Percentiles rank a stretch among this genome's conserved stretches.
phyloP scores from a whole-genome alignment of 2,329 filamentous ascomycete genomes.

The Sporothrix dimorphospora region DNA sequence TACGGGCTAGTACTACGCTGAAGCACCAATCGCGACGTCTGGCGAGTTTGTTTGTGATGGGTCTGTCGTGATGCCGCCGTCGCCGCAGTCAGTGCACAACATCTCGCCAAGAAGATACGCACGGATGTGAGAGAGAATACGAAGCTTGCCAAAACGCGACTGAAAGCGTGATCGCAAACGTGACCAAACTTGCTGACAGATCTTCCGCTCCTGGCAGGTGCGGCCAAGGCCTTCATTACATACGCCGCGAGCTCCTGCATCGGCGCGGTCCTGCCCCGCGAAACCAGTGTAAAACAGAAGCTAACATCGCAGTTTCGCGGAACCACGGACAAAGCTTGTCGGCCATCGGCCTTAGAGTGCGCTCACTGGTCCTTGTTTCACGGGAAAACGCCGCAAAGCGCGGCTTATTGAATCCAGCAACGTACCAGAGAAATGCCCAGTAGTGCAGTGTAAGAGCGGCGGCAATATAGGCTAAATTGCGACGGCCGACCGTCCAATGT shows the following conservation, averaged over 20 bases:
- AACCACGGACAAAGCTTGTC: background rate
- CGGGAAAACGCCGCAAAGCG: constrained; percentile 1
- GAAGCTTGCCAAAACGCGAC: background rate
- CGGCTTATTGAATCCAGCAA: background rate
- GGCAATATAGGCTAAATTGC: constrained; percentile 25
- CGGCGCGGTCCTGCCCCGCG: background rate
- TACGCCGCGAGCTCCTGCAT: background rate
- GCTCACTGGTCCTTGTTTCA: background rate
- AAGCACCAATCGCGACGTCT: background rate
- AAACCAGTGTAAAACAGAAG: background rate
- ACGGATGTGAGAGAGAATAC: no score
- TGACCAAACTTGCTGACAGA: background rate
- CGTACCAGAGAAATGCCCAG: background rate
- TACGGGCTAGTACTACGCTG: background rate
- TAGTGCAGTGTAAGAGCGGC: background rate
- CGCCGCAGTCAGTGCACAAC: constrained; percentile 3
- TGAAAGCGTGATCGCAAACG: background rate
- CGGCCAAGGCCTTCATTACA: constrained; percentile 9
- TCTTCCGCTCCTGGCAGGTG: background rate
- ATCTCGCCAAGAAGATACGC: background rate
- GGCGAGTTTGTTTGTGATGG: background rate
- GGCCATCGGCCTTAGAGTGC: background rate
- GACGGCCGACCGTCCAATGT: constrained; percentile 1
- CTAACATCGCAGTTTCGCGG: constrained; percentile 11
- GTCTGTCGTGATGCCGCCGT: background rate